Evolutionary conservation across 2,329 filamentous ascomycete genomes (phyloP).

Genomic region (Claviceps sp.): DNA sequence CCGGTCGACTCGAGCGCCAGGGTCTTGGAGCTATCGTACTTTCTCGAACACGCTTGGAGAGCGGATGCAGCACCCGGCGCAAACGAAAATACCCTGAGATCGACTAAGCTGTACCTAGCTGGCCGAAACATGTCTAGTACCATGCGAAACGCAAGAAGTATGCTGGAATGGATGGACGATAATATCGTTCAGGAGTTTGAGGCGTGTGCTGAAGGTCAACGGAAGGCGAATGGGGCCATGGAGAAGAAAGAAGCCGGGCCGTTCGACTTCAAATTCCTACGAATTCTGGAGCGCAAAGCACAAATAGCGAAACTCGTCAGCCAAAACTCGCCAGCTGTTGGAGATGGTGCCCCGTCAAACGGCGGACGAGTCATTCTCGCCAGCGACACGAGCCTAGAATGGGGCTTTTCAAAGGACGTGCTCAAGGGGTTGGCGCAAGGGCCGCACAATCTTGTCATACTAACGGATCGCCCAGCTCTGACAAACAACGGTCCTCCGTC

Average conservation of each 20-base stretch:
- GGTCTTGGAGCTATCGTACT: constrained; percentile 79
- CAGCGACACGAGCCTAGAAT: constrained; percentile 80
- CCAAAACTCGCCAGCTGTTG: constrained; percentile 19
- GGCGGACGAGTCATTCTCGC: constrained; percentile 73
- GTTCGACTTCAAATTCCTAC: constrained; percentile 81
- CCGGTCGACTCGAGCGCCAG: constrained; percentile 93
- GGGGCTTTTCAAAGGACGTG: constrained; percentile 83
- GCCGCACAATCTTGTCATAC: constrained; percentile 67
- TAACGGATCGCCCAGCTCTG: constrained; percentile 60
- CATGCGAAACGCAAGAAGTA: constrained; percentile 81
- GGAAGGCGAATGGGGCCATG: constrained; percentile 30
- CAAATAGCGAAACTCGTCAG: constrained; percentile 61
- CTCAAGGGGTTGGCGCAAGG: constrained; percentile 63
- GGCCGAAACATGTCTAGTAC: constrained; percentile 79
- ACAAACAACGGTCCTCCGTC: constrained; percentile 32
- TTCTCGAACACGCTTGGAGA: constrained; percentile 87
- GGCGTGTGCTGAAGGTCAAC: constrained; percentile 43
- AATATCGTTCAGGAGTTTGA: constrained; percentile 88
- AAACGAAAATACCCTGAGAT: constrained; percentile 33
- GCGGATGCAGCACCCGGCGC: constrained; percentile 40
- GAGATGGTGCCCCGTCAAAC: constrained; percentile 26
- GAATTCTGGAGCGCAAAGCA: constrained; percentile 66
- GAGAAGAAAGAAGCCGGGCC: constrained; percentile 52
- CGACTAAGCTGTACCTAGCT: constrained; percentile 62
- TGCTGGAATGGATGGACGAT: constrained; percentile 99